phyloP scores from a whole-genome alignment of 345 rosid species.

The Salix dunnii region DNA sequence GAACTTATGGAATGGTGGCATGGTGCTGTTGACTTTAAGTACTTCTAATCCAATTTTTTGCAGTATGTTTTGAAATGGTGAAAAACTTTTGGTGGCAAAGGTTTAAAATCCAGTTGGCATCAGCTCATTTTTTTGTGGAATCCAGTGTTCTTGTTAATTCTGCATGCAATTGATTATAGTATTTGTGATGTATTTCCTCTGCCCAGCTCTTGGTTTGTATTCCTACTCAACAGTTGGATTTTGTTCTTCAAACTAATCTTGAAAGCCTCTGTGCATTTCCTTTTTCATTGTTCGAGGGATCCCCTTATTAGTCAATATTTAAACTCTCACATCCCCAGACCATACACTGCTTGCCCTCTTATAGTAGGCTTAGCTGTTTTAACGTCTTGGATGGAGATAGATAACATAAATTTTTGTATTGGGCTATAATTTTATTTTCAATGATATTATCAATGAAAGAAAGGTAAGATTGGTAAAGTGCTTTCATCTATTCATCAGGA shows the following conservation, averaged over 20 bases:
- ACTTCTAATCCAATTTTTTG: not conserved
- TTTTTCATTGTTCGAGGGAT: not conserved
- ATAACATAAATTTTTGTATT: not conserved
- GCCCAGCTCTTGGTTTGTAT: not conserved
- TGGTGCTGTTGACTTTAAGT: not conserved
- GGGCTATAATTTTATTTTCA: too few relatives aligned
- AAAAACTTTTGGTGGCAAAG: not conserved
- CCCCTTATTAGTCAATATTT: too few relatives aligned
- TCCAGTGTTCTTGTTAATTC: not conserved
- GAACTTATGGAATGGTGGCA: not conserved
- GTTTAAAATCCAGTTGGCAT: not conserved
- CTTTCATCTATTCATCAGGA: not conserved
- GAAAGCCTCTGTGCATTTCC: not conserved
- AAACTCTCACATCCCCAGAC: too few relatives aligned
- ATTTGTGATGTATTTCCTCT: not conserved
- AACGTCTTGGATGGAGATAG: not conserved
- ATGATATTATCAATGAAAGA: not conserved
- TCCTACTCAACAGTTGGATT: not conserved
- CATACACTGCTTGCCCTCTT: too few relatives aligned
- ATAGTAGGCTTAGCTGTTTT: not conserved
- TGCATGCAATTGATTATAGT: not conserved
- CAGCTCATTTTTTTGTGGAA: not conserved
- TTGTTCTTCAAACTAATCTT: not conserved
- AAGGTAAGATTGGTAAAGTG: not conserved
- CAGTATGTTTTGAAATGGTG: not conserved